Conservation (phyloP, 208 protist genomes). For the Leishmania gerbilli region DNA sequence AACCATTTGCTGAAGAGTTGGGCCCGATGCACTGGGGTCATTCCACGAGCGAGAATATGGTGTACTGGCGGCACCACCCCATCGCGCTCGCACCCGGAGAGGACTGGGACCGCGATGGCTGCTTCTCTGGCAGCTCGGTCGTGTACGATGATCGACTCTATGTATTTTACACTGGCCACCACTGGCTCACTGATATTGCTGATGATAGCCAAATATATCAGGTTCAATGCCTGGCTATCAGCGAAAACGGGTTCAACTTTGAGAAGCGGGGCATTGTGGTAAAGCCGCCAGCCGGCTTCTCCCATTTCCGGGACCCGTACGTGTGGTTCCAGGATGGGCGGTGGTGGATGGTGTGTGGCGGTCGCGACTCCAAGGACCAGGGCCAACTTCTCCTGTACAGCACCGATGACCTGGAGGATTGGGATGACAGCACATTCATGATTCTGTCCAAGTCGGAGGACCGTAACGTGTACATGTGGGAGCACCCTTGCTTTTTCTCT, state of each 20-base stretch:
- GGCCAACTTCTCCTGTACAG: constrained; percentile 67
- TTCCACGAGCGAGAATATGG: constrained; percentile 58
- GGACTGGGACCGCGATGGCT: constrained; percentile 64
- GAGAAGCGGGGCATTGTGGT: constrained; percentile 70
- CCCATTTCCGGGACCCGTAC: constrained; percentile 52
- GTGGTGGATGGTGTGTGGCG: constrained; percentile 71
- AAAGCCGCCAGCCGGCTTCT: constrained; percentile 65
- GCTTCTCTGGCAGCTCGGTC: constrained; percentile 49
- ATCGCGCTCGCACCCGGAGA: constrained; percentile 61
- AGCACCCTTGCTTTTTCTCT: constrained; percentile 51
- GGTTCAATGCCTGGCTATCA: constrained; percentile 71
- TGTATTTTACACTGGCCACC: constrained; percentile 68
- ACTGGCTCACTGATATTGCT: constrained; percentile 49
- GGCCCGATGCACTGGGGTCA: constrained; percentile 73
- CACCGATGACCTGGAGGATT: constrained; percentile 69
- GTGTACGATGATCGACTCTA: constrained; percentile 62
- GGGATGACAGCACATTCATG: constrained; percentile 65
- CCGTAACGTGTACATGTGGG: constrained; percentile 63
- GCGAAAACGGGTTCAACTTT: constrained; percentile 67
- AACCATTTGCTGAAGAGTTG: constrained; percentile 46
- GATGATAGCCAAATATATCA: constrained; percentile 57
- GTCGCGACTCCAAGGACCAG: constrained; percentile 55
- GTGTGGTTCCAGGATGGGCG: constrained; percentile 58
- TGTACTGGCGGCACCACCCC: constrained; percentile 66
- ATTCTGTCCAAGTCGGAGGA: constrained; percentile 58